Evolutionary conservation across 305 asterid species (phyloP), one percentile per base, ranked within the genome.

Genomic region (Solanum hybrid): DNA sequence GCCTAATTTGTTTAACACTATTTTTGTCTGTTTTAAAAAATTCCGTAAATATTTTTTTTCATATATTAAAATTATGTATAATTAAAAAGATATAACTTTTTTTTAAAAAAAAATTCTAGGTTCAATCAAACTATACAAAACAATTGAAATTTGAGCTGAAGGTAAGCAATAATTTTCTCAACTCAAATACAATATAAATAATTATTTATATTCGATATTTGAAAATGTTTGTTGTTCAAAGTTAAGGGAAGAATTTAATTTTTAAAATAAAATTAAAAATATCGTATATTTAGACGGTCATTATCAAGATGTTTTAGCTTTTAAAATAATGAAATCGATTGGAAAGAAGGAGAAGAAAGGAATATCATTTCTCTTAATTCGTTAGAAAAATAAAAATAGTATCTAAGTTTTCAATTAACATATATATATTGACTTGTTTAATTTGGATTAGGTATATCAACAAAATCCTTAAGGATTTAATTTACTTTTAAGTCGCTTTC

Each of bases 361-460:
- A 84, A 46, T 84, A 46, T 84, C 20, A 51, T 51, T 26, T 51
- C 11, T 29, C 29, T 18, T 36, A 22, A 78, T 78, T 83, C 14
- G 18, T 83, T 46, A 46, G 51, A 82, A 42, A 46, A 78, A 36
- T 9, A 36, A 78, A 78, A 24, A 8, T 37, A 80, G 86, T 80
- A 80, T 37, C 87, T 83, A 46, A 46, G 29, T 46, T 29, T 31
- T 82, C 26, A 46, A 46, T 40, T 81, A 81, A 16, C 16, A 26
- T 82, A 82, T 82, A 81, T 81, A 57, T 57, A 46, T 39, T 46
- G 26, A 84, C 37, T 51, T 84, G 31, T 5, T 29, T 46, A 46
- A 46, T 51, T 84, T 46, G 75, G 88, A 84, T 84, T 84, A 46
- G 88, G 88, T 84, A 84, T 51, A 84, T 84, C 88, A 20, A 84